A percentile compares a stretch with the other conserved stretches of the same genome.
Evolutionary conservation across 148 eudicot species (phyloP).

Genomic region (Tetragonia tetragonoides): DNA sequence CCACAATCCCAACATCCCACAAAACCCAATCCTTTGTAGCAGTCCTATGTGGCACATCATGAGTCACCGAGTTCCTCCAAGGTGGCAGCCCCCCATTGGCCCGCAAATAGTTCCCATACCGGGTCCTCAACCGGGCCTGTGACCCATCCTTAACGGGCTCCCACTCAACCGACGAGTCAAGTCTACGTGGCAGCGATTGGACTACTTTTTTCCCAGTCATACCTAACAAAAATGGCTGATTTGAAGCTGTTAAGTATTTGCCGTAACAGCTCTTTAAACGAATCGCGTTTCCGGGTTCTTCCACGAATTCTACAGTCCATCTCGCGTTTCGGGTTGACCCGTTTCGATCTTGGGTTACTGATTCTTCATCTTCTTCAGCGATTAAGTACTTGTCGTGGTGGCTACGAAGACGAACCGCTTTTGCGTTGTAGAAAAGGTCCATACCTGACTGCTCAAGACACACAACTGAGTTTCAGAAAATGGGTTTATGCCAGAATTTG

Average conservation of each 20-base stretch:
- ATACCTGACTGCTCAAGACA: conserved; percentile 41
- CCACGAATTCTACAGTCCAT: conserved; percentile 44
- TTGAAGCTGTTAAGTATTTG: conserved; percentile 60
- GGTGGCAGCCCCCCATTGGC: conserved; percentile 78
- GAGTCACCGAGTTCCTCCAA: conserved; percentile 70
- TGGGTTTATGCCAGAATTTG: conserved; percentile 14
- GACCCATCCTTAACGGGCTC: conserved; percentile 50
- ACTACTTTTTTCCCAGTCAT: conserved; percentile 52
- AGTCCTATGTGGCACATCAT: conserved; percentile 67
- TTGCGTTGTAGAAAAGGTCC: conserved; percentile 71
- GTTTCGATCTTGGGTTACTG: conserved; percentile 30
- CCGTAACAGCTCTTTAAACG: conserved; percentile 48
- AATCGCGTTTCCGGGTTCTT: conserved; percentile 14
- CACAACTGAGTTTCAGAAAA: background rate
- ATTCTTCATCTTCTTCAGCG: conserved; percentile 47
- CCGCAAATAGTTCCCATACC: conserved; percentile 56
- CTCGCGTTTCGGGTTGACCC: conserved; percentile 36
- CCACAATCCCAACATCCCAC: conserved; percentile 69
- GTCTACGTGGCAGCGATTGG: conserved; percentile 37
- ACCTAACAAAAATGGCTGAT: conserved; percentile 45
- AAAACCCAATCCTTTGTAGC: conserved; percentile 63
- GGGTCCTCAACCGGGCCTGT: conserved; percentile 39
- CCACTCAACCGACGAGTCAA: conserved; percentile 55
- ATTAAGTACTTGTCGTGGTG: conserved; percentile 60
- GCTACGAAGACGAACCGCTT: conserved; percentile 54